A percentile compares a stretch with the other conserved stretches of the same genome.
These are phyloP conservation scores for Geotrichum histeridarum DNA, from an alignment of 1,139 yeast genomes.

Conservation along the genomic window DNA sequence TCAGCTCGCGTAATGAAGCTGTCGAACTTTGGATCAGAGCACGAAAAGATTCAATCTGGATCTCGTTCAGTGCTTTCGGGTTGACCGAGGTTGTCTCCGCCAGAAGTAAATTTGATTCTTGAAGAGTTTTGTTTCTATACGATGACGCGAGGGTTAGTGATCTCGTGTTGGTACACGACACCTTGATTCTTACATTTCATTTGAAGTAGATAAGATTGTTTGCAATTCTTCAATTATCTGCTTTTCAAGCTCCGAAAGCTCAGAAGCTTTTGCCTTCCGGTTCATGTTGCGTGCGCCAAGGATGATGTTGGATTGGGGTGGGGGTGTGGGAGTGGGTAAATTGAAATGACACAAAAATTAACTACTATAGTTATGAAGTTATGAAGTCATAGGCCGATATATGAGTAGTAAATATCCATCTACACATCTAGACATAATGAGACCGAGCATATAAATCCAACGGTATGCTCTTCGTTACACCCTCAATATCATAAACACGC, in stretches of 20 bases:
- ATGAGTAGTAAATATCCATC: too few relatives aligned
- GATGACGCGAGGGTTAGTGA: neutral
- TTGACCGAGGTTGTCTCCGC: conserved; percentile 2
- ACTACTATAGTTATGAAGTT: neutral
- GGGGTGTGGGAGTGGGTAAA: neutral
- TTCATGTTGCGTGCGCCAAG: neutral
- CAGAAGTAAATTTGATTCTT: neutral
- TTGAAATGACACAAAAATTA: neutral
- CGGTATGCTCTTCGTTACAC: neutral
- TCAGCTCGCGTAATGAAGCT: neutral
- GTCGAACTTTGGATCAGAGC: conserved; percentile 3
- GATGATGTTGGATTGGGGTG: neutral
- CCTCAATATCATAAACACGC: conserved; percentile 5
- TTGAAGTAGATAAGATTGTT: neutral
- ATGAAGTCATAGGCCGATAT: too few relatives aligned
- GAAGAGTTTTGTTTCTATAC: conserved; percentile 2
- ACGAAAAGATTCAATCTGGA: conserved; percentile 9
- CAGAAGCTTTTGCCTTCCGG: neutral
- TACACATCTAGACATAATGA: neutral
- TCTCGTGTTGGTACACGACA: neutral
- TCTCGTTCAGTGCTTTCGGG: neutral
- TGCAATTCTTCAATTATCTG: conserved; percentile 3
- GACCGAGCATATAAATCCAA: conserved; percentile 1
- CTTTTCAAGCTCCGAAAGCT: conserved; percentile 5
- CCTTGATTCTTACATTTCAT: conserved; percentile 3